Percentiles rank a stretch among this genome's conserved stretches.
These are phyloP conservation scores for Alternaria alternata DNA, from an alignment of 2,329 filamentous ascomycete genomes.

Conservation along the genomic window DNA sequence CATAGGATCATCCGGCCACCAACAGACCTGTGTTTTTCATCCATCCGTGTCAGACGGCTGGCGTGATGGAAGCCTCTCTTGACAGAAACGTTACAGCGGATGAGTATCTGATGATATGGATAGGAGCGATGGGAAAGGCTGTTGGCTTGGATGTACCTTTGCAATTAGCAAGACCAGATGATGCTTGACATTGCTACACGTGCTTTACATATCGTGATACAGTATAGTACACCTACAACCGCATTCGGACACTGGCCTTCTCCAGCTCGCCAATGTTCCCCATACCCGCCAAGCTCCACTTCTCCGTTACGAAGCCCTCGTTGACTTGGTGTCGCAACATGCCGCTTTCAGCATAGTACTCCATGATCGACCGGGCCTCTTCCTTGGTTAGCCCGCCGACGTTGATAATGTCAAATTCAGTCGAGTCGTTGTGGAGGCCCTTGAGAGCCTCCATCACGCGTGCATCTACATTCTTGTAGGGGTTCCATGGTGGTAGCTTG, in stretches of 20 bases:
- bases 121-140: slow-evolving; percentile 83
- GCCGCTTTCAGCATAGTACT: slow-evolving; percentile 92
- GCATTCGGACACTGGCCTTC: slow-evolving; percentile 62
- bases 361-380: slow-evolving; percentile 82
- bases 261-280: slow-evolving; percentile 89
- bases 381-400: slow-evolving; percentile 74
- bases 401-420: slow-evolving; percentile 57
- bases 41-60: slow-evolving; percentile 88
- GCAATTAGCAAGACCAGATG: slow-evolving; percentile 58
- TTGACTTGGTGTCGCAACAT: slow-evolving; percentile 75
- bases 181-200: slow-evolving; percentile 16
- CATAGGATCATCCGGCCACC: slow-evolving; percentile 81
- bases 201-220: slow-evolving; percentile 29
- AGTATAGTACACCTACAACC: slow-evolving; percentile 40
- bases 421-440: slow-evolving; percentile 46
- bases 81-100: slow-evolving; percentile 53
- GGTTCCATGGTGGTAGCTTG: slow-evolving; percentile 55
- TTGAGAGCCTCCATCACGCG: slow-evolving; percentile 59
- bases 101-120: slow-evolving; percentile 85
- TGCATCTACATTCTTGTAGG: slow-evolving; percentile 62
- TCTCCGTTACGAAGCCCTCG: slow-evolving; percentile 76
- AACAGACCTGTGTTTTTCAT: slow-evolving; percentile 85
- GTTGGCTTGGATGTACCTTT: slow-evolving; percentile 81
- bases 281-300: slow-evolving; percentile 82
- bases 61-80: slow-evolving; percentile 71